A percentile compares a stretch with the other conserved stretches of the same genome.
Evolutionary conservation across 805 yeast species (phyloP).

Genomic region (Saccharomyces jurei): DNA sequence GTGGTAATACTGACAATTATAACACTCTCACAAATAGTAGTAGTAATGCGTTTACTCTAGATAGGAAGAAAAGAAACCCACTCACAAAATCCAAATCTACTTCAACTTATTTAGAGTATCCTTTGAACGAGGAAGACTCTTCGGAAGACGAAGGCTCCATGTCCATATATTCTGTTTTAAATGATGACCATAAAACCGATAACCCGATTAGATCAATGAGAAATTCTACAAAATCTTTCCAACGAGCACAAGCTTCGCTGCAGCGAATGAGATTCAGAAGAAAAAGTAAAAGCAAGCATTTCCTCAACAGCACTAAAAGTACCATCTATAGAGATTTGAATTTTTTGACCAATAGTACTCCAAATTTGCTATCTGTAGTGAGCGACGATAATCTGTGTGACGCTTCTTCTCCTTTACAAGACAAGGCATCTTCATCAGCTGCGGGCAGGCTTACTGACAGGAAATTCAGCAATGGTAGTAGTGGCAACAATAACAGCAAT

Average conservation of each 20-base stretch:
- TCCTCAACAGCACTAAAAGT: slow-evolving; percentile 26
- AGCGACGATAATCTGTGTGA: slow-evolving; percentile 11
- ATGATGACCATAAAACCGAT: slow-evolving; percentile 29
- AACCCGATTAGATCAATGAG: slow-evolving; percentile 32
- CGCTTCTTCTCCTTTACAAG: background rate
- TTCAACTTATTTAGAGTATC: background rate
- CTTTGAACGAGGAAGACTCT: slow-evolving; percentile 17
- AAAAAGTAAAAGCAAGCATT: slow-evolving; percentile 40
- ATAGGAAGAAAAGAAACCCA: background rate
- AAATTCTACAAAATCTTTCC: slow-evolving; percentile 41
- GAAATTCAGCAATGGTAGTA: background rate
- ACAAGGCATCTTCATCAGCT: background rate
- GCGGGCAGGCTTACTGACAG: background rate
- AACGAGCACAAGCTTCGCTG: slow-evolving; percentile 58
- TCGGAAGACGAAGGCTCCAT: slow-evolving; percentile 60
- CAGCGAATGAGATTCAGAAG: slow-evolving; percentile 53
- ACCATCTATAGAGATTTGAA: slow-evolving; percentile 16
- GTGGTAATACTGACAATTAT: background rate
- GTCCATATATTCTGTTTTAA: slow-evolving; percentile 55
- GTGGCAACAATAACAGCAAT: background rate
- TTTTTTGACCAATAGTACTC: slow-evolving; percentile 27
- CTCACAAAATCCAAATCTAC: background rate
- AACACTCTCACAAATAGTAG: background rate
- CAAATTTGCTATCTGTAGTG: slow-evolving; percentile 25
- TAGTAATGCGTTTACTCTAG: background rate